Conservation (phyloP, 2,329 filamentous ascomycete genomes). For the Plenodomus lindquistii region DNA sequence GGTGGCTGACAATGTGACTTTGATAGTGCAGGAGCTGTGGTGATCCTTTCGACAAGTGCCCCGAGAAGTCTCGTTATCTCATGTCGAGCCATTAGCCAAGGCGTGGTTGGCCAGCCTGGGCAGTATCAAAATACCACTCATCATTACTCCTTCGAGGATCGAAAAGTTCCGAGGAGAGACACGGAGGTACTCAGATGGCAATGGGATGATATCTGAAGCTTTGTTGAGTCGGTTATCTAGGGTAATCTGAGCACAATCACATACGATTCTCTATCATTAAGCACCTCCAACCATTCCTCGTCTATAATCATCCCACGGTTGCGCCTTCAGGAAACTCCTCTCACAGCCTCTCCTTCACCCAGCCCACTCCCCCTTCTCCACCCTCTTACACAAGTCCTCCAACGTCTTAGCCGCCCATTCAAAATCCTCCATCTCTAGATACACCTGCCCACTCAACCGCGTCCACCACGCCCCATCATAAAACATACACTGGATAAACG, state of each 20-base stretch:
- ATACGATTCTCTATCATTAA: not conserved
- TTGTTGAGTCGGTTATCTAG: not conserved
- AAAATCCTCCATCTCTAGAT: conserved; percentile 80
- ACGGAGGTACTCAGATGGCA: too few species aligned
- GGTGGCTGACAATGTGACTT: not conserved
- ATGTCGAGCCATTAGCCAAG: too few species aligned
- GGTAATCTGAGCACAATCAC: not conserved
- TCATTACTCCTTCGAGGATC: too few species aligned
- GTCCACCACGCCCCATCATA: conserved; percentile 69
- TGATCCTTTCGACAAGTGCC: conserved; percentile 6
- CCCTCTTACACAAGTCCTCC: conserved; percentile 59
- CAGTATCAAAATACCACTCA: too few species aligned
- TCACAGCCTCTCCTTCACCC: conserved; percentile 11
- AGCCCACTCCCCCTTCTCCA: conserved; percentile 50
- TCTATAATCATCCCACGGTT: not conserved
- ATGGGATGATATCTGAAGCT: too few species aligned
- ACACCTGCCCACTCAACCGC: conserved; percentile 79
- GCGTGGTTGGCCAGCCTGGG: too few species aligned
- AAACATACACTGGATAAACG: conserved; percentile 68
- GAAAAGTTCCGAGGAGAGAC: too few species aligned
- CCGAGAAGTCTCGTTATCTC: conserved; percentile 4
- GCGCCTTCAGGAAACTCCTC: too few species aligned
- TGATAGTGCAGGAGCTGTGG: conserved; percentile 3
- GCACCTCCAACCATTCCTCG: not conserved
- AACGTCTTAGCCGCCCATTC: conserved; percentile 67